Percentiles rank a stretch among this genome's conserved stretches.
Conservation (phyloP, 352 stramenopile genomes). For the Thraustochytrium striatum region DNA sequence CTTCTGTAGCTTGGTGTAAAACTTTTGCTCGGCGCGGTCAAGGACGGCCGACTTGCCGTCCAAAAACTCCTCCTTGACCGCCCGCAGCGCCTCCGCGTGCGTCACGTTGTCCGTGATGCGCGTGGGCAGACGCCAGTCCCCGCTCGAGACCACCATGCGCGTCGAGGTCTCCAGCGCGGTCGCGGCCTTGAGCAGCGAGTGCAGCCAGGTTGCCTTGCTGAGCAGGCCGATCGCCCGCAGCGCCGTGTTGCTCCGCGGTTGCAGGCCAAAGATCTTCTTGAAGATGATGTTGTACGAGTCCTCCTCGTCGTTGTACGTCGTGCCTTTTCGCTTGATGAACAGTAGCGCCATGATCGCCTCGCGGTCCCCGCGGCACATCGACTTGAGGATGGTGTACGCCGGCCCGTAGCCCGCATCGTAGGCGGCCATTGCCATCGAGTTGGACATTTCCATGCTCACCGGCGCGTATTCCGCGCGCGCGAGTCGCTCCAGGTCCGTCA, state of each 20-base stretch:
- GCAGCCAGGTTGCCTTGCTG: slow-evolving; percentile 21
- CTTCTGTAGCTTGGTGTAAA: slow-evolving; percentile 35
- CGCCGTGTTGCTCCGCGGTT: slow-evolving; percentile 18
- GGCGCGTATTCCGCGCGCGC: background rate
- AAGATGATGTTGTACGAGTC: slow-evolving; percentile 40
- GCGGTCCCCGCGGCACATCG: slow-evolving; percentile 23
- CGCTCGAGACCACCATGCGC: slow-evolving; percentile 26
- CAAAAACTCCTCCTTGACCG: background rate
- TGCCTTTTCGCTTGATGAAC: slow-evolving; percentile 5
- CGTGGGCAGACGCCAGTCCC: slow-evolving; percentile 27
- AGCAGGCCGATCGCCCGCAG: slow-evolving; percentile 19
- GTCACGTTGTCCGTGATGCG: background rate
- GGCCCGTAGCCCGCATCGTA: slow-evolving; percentile 1
- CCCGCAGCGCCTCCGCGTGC: background rate
- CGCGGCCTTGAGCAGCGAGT: slow-evolving; percentile 24
- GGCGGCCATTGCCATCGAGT: background rate
- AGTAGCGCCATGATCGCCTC: slow-evolving; percentile 44
- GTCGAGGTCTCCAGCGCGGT: slow-evolving; percentile 10
- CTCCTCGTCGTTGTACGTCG: slow-evolving; percentile 22
- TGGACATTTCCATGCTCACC: slow-evolving; percentile 22
- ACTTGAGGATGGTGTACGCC: slow-evolving; percentile 15
- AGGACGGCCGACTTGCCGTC: background rate
- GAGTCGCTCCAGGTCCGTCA: background rate
- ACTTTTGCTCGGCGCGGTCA: slow-evolving; percentile 18
- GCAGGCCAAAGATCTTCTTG: slow-evolving; percentile 37